These are phyloP conservation scores for Graphilbum fragrans DNA, from an alignment of 2,329 filamentous ascomycete genomes.

Conservation along the genomic window DNA sequence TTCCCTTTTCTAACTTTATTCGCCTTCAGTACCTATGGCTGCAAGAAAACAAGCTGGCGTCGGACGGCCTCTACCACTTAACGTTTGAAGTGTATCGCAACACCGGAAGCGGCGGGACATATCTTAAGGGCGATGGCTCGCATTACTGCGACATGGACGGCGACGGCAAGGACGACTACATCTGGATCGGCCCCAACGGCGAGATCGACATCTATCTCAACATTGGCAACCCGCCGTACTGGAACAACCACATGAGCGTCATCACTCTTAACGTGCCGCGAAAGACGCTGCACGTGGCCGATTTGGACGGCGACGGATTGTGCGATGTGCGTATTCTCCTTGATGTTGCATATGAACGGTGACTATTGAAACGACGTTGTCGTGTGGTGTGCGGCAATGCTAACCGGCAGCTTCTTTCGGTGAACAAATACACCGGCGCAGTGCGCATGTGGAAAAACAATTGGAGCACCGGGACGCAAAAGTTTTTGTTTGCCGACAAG, in stretches of 20 bases:
- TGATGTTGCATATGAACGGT: too few relatives aligned
- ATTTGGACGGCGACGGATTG: not conserved
- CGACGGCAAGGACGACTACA: not conserved
- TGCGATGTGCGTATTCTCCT: not conserved
- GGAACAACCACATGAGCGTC: not conserved
- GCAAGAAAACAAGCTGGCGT: slow-evolving; percentile 15
- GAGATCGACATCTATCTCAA: not conserved
- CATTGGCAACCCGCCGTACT: not conserved
- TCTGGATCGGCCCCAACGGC: not conserved
- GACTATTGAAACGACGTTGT: too few relatives aligned
- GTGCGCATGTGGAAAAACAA: too few relatives aligned
- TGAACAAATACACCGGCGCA: too few relatives aligned
- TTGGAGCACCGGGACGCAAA: too few relatives aligned
- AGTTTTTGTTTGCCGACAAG: too few relatives aligned
- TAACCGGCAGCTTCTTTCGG: too few relatives aligned
- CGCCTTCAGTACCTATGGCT: slow-evolving; percentile 2
- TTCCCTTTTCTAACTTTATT: not conserved
- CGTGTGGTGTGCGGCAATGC: too few relatives aligned
- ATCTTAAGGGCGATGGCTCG: slow-evolving; percentile 13
- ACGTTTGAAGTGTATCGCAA: slow-evolving; percentile 6
- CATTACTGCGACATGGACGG: slow-evolving; percentile 1
- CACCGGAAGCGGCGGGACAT: slow-evolving; percentile 12
- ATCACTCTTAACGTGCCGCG: not conserved
- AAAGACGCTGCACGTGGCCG: not conserved
- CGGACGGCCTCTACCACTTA: slow-evolving; percentile 1